Evolutionary conservation across 2,329 filamentous ascomycete genomes (phyloP), one percentile per base, ranked within the genome.

Genomic region (Talaromyces sp.): DNA sequence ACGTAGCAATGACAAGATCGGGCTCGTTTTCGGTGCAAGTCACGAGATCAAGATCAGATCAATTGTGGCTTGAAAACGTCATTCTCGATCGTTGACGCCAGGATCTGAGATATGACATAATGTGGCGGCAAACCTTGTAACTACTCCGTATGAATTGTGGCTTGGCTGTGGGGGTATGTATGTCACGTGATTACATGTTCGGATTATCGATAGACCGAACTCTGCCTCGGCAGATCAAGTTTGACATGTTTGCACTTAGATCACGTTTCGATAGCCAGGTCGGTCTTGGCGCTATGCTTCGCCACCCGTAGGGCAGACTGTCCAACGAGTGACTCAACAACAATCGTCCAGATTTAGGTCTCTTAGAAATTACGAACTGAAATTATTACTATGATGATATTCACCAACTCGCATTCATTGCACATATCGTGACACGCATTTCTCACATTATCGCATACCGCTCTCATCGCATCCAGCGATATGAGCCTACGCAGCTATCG

Each of bases 51-150:
- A 17, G 52, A 39, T 31, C 19, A 37, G n/a, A 39, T 56, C 33
- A 15, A 37, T 10, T 60, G 57, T 60, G 41, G 57, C 57, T 60
- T 47, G 57, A 19, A 31, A 45, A 45, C 41, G 57, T 60, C 57
- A 45, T 60, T 27, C 45, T 17, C 25, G 5, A 27, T 52, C 49
- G 22, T 49, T 47, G 19, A 47, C 13, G 11, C 9, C 3, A 25
- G 11, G 31, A 56, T 56, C 52, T n/a, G 33, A 31, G 19, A 37
- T 31, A 43, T 59, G 56, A 59, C 56, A 59, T 59, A 41, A 59
- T 31, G 35, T 22, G 37, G 52, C 19, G 9, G 19, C n/a, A 22
- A 56, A 39, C 52, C 33, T 56, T 37, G 39, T 39, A 22, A 22
- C 22, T 22, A 22, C 22, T 1, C 22, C 2, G 22, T 22, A 2